These are phyloP conservation scores for Gastrolobium villosum DNA, from an alignment of 306 rosid species.

Conservation along the genomic window DNA sequence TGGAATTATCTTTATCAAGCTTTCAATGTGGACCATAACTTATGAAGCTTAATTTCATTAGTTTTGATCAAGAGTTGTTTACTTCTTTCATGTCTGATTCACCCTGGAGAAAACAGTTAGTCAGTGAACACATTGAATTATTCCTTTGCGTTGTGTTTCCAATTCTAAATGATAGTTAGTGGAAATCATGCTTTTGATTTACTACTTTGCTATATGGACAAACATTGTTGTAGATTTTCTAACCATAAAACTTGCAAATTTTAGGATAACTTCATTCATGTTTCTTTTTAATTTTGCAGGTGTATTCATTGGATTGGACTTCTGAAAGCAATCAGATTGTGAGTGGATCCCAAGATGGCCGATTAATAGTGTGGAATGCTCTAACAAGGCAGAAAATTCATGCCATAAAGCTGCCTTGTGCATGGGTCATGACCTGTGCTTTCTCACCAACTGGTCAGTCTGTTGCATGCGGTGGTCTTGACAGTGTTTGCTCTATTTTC, in stretches of 20 bases:
- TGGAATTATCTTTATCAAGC: constrained; percentile 12
- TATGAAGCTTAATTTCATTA: background rate
- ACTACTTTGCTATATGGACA: background rate
- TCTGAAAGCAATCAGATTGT: constrained; percentile 81
- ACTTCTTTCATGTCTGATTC: background rate
- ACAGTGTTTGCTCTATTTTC: constrained; percentile 89
- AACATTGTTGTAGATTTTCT: background rate
- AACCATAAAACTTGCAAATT: constrained; percentile 12
- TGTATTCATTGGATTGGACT: constrained; percentile 92
- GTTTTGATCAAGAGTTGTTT: background rate
- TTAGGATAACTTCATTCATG: constrained; percentile 2
- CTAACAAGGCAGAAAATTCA: constrained; percentile 92
- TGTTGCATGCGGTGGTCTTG: constrained; percentile 92
- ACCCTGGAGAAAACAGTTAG: background rate
- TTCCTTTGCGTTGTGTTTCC: constrained; percentile 12
- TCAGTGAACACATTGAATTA: background rate
- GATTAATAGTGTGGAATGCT: constrained; percentile 92
- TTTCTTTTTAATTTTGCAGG: constrained; percentile 55
- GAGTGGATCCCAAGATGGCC: constrained; percentile 95
- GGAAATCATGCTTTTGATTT: background rate
- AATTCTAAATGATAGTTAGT: background rate
- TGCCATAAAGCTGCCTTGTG: constrained; percentile 85
- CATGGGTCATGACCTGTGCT: constrained; percentile 95
- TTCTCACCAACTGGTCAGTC: constrained; percentile 87
- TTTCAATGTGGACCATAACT: background rate